A percentile compares a stretch with the other conserved stretches of the same genome.
These are phyloP conservation scores for Quercus parvula DNA, from an alignment of 306 rosid genomes.

Conservation along the genomic window DNA sequence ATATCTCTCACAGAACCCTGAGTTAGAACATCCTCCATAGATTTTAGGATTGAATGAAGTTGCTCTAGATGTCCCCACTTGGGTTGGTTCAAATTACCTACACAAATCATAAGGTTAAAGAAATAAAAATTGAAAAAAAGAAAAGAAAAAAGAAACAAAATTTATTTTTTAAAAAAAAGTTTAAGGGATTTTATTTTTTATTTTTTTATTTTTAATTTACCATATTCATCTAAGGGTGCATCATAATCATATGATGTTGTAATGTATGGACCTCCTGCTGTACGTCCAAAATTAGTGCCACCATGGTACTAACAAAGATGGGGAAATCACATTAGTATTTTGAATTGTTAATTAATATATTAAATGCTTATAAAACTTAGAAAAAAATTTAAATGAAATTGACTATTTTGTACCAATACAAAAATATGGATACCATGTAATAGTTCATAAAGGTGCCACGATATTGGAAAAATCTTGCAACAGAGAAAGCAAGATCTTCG, in stretches of 20 bases:
- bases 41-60: slow-evolving; percentile 21
- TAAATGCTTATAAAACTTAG: background rate
- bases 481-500: slow-evolving; percentile 40
- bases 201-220: background rate
- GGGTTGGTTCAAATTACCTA: slow-evolving; percentile 39
- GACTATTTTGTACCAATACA: no score
- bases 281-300: slow-evolving; percentile 39
- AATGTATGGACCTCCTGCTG: slow-evolving; percentile 37
- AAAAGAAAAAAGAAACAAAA: background rate
- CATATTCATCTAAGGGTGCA: slow-evolving; percentile 48
- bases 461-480: slow-evolving; percentile 32
- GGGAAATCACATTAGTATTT: background rate
- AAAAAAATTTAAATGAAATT: background rate
- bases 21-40: slow-evolving; percentile 17
- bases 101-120: background rate
- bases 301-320: slow-evolving; percentile 30
- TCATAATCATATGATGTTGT: slow-evolving; percentile 45
- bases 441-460: slow-evolving; percentile 41
- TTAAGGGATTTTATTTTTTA: background rate
- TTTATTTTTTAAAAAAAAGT: background rate
- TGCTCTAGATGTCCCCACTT: slow-evolving; percentile 39
- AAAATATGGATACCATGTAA: slow-evolving; percentile 22
- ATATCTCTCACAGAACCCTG: background rate
- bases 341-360: background rate
- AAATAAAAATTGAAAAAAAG: background rate